Conservation (phyloP, 306 rosid species). For the Styphnolobium japonicum region DNA sequence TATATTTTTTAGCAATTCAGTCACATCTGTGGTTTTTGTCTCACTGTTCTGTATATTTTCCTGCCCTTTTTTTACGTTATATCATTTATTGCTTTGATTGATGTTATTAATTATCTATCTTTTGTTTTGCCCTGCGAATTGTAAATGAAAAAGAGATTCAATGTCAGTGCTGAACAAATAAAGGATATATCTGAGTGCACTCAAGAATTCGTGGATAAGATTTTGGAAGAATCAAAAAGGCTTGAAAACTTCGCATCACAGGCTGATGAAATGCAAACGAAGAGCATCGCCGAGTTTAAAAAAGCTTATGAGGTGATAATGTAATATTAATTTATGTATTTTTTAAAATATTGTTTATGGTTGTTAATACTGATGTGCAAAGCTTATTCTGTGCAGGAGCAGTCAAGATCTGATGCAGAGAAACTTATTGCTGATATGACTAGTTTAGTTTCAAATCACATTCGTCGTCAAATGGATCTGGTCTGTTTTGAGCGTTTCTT, state of each 20-base stretch:
- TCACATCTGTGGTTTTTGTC: not conserved
- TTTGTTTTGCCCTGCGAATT: slow-evolving; percentile 22
- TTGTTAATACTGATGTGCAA: slow-evolving; percentile 21
- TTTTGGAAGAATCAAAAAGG: slow-evolving; percentile 62
- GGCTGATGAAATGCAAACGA: slow-evolving; percentile 54
- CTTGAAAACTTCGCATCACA: slow-evolving; percentile 55
- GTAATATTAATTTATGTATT: not conserved
- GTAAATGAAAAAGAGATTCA: slow-evolving; percentile 56
- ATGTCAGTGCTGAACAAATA: slow-evolving; percentile 57
- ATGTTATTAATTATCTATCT: not conserved
- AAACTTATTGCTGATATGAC: slow-evolving; percentile 85
- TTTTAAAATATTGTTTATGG: not conserved
- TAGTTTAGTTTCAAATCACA: slow-evolving; percentile 62
- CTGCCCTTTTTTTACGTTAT: not conserved
- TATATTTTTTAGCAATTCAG: not conserved
- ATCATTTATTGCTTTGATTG: slow-evolving; percentile 4
- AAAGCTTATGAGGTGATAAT: slow-evolving; percentile 71
- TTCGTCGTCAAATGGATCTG: slow-evolving; percentile 77
- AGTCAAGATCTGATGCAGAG: slow-evolving; percentile 76
- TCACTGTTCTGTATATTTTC: not conserved
- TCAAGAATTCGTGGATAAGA: slow-evolving; percentile 64
- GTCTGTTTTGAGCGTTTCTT: slow-evolving; percentile 39
- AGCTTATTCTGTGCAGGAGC: slow-evolving; percentile 61
- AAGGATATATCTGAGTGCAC: slow-evolving; percentile 64
- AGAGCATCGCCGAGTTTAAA: slow-evolving; percentile 71